Percentiles rank a stretch among this genome's conserved stretches.
phyloP scores from a whole-genome alignment of 257 asterid species.

The Solanum chmielewskii region DNA sequence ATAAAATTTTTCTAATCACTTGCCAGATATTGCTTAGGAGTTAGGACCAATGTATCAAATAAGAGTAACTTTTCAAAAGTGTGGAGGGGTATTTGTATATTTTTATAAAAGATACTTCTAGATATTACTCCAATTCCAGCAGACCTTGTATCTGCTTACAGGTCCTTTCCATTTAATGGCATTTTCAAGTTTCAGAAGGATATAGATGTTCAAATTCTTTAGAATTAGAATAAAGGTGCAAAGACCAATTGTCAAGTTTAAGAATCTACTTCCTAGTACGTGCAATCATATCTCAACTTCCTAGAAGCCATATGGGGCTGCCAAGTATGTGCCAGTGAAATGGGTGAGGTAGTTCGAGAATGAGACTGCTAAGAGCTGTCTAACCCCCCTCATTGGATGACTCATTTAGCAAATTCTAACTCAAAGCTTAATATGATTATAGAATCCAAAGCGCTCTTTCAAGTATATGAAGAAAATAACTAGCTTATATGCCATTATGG shows the following conservation, averaged over 20 bases:
- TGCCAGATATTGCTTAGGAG: not conserved
- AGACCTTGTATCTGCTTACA: not conserved
- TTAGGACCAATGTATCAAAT: not conserved
- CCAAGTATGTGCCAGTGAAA: not conserved
- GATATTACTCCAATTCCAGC: not conserved
- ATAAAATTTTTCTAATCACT: not conserved
- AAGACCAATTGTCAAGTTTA: not conserved
- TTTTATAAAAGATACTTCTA: not conserved
- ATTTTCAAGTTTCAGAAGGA: not conserved
- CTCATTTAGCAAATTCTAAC: not conserved
- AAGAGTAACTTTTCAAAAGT: not conserved
- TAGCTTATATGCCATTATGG: not conserved
- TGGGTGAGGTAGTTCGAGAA: not conserved
- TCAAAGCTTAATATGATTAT: not conserved
- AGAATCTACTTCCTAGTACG: not conserved
- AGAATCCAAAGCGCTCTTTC: not conserved
- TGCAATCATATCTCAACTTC: not conserved
- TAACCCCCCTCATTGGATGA: not conserved
- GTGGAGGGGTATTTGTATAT: not conserved
- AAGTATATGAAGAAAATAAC: not conserved
- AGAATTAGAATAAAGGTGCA: not conserved
- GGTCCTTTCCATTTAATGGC: not conserved
- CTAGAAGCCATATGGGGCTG: not conserved
- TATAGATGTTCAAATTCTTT: not conserved
- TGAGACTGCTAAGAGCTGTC: not conserved